phyloP scores from a whole-genome alignment of 345 rosid species.

The Lepidium sativum region DNA sequence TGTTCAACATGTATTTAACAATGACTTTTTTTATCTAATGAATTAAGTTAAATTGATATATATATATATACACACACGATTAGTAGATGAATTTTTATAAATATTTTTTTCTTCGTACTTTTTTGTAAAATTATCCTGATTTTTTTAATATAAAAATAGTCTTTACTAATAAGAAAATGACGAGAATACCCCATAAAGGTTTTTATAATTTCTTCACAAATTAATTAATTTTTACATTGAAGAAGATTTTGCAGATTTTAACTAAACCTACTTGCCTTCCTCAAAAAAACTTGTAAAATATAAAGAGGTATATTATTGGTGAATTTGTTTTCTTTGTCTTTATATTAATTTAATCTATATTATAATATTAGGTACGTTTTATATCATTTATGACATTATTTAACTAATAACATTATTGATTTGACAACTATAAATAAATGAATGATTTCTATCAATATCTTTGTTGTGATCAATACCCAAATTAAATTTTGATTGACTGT shows the following conservation, averaged over 20 bases:
- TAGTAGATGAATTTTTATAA: too few relatives aligned
- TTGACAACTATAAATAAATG: neutral
- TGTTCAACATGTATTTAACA: too few relatives aligned
- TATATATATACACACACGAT: too few relatives aligned
- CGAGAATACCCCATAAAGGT: too few relatives aligned
- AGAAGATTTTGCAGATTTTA: conserved; percentile 12
- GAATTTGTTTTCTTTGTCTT: neutral
- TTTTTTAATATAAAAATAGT: too few relatives aligned
- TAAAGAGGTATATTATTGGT: neutral
- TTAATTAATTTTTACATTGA: neutral
- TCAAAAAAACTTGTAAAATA: conserved; percentile 9
- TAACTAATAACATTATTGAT: neutral
- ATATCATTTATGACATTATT: neutral
- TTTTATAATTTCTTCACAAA: too few relatives aligned
- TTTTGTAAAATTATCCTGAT: too few relatives aligned
- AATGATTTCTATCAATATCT: neutral
- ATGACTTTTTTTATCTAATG: too few relatives aligned
- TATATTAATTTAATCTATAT: neutral
- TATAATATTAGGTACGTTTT: neutral
- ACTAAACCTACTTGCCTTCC: conserved; percentile 19
- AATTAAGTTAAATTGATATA: too few relatives aligned
- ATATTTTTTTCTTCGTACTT: too few relatives aligned
- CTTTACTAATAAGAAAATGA: too few relatives aligned
- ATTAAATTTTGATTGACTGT: neutral
- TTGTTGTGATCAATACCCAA: neutral